Evolutionary conservation across 495 filamentous ascomycete genomes (phyloP), one percentile per base, ranked within the genome.

Genomic region (Thermochaetoides thermophila): DNA sequence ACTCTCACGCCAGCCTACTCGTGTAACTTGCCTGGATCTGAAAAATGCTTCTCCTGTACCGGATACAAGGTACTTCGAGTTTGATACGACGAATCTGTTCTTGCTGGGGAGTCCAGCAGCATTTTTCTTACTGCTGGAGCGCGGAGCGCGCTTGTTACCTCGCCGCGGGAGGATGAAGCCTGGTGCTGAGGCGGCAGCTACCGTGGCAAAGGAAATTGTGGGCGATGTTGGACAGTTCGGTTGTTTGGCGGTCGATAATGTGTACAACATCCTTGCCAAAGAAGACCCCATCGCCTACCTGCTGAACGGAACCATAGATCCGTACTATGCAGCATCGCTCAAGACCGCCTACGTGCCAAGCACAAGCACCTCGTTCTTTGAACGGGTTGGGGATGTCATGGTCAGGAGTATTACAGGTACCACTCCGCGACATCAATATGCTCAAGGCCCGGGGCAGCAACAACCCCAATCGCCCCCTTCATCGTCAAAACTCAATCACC

Each of bases 101-200:
- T 69, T 91, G 30, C 79, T 78, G 35, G 89, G 89, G n/a, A 92
- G 84, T 37, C 89, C 89, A 0, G 81, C 76, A 4, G 87, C 78
- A 0, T 95, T 97, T 59, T 97, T 97, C 56, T 56, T 97, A 2
- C 63, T 95, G 6, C 68, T 97, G 7, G 87, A 95, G 42, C 76
- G 75, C 58, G 84, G 79, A 15, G 70, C 61, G 14, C n/a, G n/a
- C n/a, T 64, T 95, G n/a, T 55, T 84, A 10, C 89, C 89, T 9
- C 78, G 89, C 10, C 65, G 68, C 38, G 83, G 77, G 15, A 66
- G 76, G 32, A 55, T 73, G 13, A 94, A 94, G 52, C 74, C 78
- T 3, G 78, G 74, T 14, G 73, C 71, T 13, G 74, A 84, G 42
- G 29, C 42, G 5, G 52, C 37, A 22, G 76, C 85, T 37, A 69